Evolutionary conservation across 345 rosid species (phyloP).

Genomic region (Salix exigua): DNA sequence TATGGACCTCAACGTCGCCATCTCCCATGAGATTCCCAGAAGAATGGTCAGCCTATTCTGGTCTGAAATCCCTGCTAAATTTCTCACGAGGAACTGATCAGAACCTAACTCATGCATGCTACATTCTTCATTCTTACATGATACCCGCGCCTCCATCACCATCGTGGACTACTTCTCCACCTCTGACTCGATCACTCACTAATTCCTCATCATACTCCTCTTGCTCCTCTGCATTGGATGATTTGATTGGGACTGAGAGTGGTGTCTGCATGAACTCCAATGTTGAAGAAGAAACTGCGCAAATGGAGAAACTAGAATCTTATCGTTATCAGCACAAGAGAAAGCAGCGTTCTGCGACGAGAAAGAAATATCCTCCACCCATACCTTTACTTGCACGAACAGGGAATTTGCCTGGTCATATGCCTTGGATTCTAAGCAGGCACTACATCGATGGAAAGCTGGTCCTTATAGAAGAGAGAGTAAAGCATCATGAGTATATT

Average conservation of each 20-base stretch:
- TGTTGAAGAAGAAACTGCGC: not conserved
- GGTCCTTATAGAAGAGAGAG: constrained; percentile 39
- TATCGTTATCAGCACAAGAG: not conserved
- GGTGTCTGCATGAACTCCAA: constrained; percentile 26
- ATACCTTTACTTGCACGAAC: constrained; percentile 43
- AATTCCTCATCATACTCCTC: constrained; percentile 15
- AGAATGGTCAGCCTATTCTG: constrained; percentile 1
- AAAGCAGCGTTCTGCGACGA: not conserved
- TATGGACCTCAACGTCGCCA: constrained; percentile 12
- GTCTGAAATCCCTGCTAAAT: constrained; percentile 33
- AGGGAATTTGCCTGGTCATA: constrained; percentile 32
- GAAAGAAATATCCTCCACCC: constrained; percentile 40
- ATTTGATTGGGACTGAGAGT: constrained; percentile 39
- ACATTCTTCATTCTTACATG: constrained; percentile 17
- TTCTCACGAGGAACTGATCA: constrained; percentile 1
- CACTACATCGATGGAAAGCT: constrained; percentile 43
- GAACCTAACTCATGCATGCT: not conserved
- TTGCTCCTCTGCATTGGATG: constrained; percentile 24
- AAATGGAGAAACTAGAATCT: not conserved
- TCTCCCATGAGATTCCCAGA: constrained; percentile 18
- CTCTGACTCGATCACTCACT: constrained; percentile 10
- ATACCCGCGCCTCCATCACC: not conserved
- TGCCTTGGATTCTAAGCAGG: constrained; percentile 43
- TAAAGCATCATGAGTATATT: constrained; percentile 42
- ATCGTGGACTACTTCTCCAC: not conserved